Evolutionary conservation across 1,284 basidiomycete species (phyloP), one percentile per base, ranked within the genome.

Genomic region (Trichosporon sp.): DNA sequence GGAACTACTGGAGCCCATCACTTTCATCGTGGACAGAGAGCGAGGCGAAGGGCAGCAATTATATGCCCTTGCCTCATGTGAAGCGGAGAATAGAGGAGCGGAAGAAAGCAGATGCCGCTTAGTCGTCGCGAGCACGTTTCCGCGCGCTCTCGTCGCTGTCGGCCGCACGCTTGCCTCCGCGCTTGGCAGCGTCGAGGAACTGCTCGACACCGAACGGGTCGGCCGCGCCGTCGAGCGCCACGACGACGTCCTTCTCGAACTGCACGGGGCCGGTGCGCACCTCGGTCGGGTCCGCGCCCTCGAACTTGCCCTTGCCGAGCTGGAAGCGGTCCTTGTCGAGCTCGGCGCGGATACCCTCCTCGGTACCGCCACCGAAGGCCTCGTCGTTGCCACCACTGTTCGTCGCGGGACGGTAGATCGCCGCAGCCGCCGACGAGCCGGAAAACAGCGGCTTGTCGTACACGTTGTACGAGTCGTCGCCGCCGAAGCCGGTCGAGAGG

Each of bases 141-240:
- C 73, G 73, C 4, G 70, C 68, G 26, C 59, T 35, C 32, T 63
- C 59, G 59, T 32, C 59, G 59, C 74, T 73, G 48, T 80, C 82
- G 3, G 82, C 84, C 10, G 93, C 91, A 75, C 95, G 88, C 85
- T 98, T 98, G 81, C 90, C 91, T 4, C 95, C 96, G 21, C 91
- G 90, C 87, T 96, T 98, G 12, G 96, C 97, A 80, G 96, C 94
- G 80, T 98, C 93, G 86, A 99, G 88, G 87, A 99, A 99, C 82
- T 97, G 91, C 83, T 97, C 93, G 76, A 99, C 88, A 75, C 96
- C 96, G 81, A 99, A 99, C n/a, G 98, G 95, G 87, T 99, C 97
- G 6, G 89, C 71, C 4, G 73, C 70, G 1, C 79, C 80, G 71
- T 81, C 81, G 65, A 83, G 73, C 10, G 75, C 72, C 63, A 84